These are phyloP conservation scores for Bipolaris gigantea DNA, from an alignment of 2,329 filamentous ascomycete genomes.

Conservation along the genomic window DNA sequence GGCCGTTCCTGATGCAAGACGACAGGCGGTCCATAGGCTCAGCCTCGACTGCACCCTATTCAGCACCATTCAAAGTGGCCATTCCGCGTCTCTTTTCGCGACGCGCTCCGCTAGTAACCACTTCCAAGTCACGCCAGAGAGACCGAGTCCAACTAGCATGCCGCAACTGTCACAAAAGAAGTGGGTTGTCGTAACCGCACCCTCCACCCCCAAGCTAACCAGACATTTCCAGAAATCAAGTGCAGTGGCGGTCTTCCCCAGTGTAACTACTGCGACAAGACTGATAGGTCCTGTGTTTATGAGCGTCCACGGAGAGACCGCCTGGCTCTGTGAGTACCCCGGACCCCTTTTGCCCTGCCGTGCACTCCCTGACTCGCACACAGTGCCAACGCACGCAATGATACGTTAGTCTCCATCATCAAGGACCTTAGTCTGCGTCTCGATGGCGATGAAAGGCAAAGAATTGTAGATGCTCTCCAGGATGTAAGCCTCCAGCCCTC, in stretches of 20 bases:
- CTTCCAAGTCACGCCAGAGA: slow-evolving; percentile 7
- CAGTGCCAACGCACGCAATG: slow-evolving; percentile 20
- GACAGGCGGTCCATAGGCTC: neutral
- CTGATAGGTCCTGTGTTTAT: slow-evolving; percentile 33
- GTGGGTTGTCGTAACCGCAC: slow-evolving; percentile 5
- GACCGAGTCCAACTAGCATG: slow-evolving; percentile 16
- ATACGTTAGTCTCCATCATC: slow-evolving; percentile 14
- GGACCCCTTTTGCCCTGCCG: neutral
- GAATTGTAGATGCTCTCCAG: slow-evolving; percentile 16
- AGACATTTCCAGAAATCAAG: slow-evolving; percentile 32
- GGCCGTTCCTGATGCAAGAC: slow-evolving; percentile 10
- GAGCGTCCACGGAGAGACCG: slow-evolving; percentile 32
- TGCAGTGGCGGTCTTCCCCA: slow-evolving; percentile 37
- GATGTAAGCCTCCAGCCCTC: slow-evolving; percentile 6
- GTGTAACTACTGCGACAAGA: slow-evolving; percentile 36
- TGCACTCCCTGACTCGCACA: neutral
- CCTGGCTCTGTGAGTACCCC: slow-evolving; percentile 25
- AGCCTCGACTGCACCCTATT: neutral
- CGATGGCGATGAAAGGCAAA: slow-evolving; percentile 11
- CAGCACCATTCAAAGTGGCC: slow-evolving; percentile 9
- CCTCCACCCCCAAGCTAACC: neutral
- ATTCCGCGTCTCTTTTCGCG: slow-evolving; percentile 10
- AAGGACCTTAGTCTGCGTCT: slow-evolving; percentile 22
- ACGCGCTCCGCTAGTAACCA: slow-evolving; percentile 6
- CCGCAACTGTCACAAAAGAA: slow-evolving; percentile 20